Evolutionary conservation across 768 basidiomycete genomes (phyloP).

Genomic region (Tricholoma bakamatsutake): DNA sequence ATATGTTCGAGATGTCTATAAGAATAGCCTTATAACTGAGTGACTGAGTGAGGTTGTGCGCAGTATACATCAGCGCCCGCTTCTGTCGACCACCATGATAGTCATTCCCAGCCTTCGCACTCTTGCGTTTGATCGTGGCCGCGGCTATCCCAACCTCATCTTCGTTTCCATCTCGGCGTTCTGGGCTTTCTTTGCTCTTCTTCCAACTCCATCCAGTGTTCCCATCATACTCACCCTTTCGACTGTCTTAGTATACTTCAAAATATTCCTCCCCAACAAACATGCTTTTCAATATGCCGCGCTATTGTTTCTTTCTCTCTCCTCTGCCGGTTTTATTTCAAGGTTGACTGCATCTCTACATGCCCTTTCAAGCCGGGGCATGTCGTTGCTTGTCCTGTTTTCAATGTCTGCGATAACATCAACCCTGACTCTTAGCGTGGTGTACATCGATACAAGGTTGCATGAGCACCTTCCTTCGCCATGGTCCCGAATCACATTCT

Average conservation of each 20-base stretch:
- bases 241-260: slow-evolving; percentile 30
- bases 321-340: slow-evolving; percentile 35
- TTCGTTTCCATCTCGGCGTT: slow-evolving; percentile 19
- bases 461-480: slow-evolving; percentile 23
- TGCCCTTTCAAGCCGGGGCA: slow-evolving; percentile 48
- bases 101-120: slow-evolving; percentile 14
- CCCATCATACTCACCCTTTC: slow-evolving; percentile 25
- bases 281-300: slow-evolving; percentile 15
- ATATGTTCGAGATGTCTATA: too few species aligned
- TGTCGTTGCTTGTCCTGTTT: slow-evolving; percentile 43
- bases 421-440: slow-evolving; percentile 29
- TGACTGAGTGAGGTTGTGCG: too few species aligned
- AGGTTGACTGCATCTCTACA: slow-evolving; percentile 38
- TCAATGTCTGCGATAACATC: slow-evolving; percentile 40
- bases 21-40: too few species aligned
- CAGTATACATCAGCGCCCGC: too few species aligned
- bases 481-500: slow-evolving; percentile 47
- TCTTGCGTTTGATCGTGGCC: slow-evolving; percentile 15
- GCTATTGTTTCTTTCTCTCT: slow-evolving; percentile 32
- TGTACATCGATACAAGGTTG: slow-evolving; percentile 35
- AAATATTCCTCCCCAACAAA: slow-evolving; percentile 26
- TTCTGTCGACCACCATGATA: too few species aligned
- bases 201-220: slow-evolving; percentile 17
- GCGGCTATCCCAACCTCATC: slow-evolving; percentile 21
- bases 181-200: slow-evolving; percentile 21